Evolutionary conservation across 139 green algal species (phyloP), one percentile per base, ranked within the genome.

Genomic region (Marvania coccoides): DNA sequence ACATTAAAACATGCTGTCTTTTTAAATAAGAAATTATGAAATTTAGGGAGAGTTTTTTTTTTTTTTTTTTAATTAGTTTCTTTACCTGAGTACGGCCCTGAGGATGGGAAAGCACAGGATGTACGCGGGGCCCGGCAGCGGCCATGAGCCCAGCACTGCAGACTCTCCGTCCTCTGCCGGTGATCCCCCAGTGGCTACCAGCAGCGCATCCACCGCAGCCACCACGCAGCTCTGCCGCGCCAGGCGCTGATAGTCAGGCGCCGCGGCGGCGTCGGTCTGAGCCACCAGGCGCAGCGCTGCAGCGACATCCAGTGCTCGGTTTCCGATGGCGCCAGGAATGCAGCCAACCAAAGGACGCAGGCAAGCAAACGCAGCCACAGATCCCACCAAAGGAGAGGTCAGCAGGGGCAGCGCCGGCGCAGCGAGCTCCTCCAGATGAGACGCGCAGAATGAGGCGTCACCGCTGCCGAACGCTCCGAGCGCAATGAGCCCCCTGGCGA

Each of bases 41-140:
- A n/a, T n/a, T n/a, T n/a, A n/a, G n/a, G n/a, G n/a, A n/a, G n/a
- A n/a, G n/a, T n/a, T n/a, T n/a, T n/a, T n/a, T n/a, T n/a, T n/a
- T n/a, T n/a, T n/a, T n/a, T n/a, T n/a, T n/a, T n/a, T n/a, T n/a
- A n/a, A n/a, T n/a, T n/a, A n/a, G n/a, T n/a, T n/a, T n/a, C 10
- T 30, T 37, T 39, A 69, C 60, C 48, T 71, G 40, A 78, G 48
- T 34, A 76, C 65, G 10, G 59, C 73, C 2, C 59, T 63, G 29
- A 95, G 57, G 5, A 95, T 70, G 1, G 90, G 86, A 74, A 95
- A 94, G 30, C 84, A 70, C 37, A 95, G 84, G 33, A 67, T 74
- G 61, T 91, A 95, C 30, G 80, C 67, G n/a, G 74, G 72, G 5
- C 65, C 67, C 1, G 80, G 66, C 54, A 93, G 69, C 13, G 79